Evolutionary conservation across 352 stramenopile genomes (phyloP).

Genomic region (Globisporangium barbulae): DNA sequence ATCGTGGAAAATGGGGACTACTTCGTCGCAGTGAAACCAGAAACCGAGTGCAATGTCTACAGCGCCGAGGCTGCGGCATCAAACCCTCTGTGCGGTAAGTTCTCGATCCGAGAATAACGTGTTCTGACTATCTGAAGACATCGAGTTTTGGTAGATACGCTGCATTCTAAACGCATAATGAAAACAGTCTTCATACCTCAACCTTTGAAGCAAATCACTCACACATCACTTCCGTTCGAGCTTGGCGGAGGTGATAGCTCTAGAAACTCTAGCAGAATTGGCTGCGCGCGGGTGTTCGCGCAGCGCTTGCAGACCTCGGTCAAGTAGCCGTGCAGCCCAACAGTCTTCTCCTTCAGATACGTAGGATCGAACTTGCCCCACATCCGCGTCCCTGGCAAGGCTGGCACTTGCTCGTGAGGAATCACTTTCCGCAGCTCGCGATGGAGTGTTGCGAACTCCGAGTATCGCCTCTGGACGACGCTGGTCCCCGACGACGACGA

Average conservation of each 20-base stretch:
- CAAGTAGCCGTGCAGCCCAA: slow-evolving; percentile 67
- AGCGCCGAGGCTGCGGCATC: slow-evolving; percentile 18
- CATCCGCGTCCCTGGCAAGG: slow-evolving; percentile 66
- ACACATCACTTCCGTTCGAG: slow-evolving; percentile 14
- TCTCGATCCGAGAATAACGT: slow-evolving; percentile 21
- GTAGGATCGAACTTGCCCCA: slow-evolving; percentile 84
- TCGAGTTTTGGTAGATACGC: background rate
- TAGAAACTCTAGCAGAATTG: slow-evolving; percentile 64
- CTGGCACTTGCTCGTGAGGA: slow-evolving; percentile 70
- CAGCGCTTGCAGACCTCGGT: slow-evolving; percentile 72
- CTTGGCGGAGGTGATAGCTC: slow-evolving; percentile 31
- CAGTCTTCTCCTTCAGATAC: slow-evolving; percentile 80
- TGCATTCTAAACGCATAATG: background rate
- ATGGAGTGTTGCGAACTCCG: slow-evolving; percentile 74
- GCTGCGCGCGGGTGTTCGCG: slow-evolving; percentile 62
- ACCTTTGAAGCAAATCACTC: slow-evolving; percentile 5
- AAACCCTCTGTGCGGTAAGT: slow-evolving; percentile 41
- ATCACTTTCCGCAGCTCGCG: slow-evolving; percentile 74
- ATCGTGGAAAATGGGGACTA: slow-evolving; percentile 70
- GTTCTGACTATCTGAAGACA: background rate
- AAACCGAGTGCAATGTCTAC: slow-evolving; percentile 76
- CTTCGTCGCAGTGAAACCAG: slow-evolving; percentile 60
- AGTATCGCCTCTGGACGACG: slow-evolving; percentile 79
- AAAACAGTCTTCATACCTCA: background rate
- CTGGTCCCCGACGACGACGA: slow-evolving; percentile 55